Evolutionary conservation across 2,329 filamentous ascomycete genomes (phyloP), one percentile per base, ranked within the genome.

Genomic region (Trichoderma semiorbis): DNA sequence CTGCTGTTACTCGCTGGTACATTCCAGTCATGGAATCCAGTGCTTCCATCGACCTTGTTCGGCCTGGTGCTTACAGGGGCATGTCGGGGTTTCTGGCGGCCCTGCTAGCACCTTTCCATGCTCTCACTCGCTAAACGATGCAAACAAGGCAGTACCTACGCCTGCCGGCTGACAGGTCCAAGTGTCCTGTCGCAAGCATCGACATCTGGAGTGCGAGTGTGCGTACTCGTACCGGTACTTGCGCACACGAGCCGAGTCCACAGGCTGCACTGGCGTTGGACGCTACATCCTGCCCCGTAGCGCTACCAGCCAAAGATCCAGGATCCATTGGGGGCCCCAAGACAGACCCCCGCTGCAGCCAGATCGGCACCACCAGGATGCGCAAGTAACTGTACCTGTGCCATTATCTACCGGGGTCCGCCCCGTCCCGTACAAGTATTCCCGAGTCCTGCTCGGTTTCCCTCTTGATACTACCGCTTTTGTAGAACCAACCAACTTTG

Each of bases 401-500:
- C 50, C 34, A 34, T 7, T 60, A 70, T 70, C 66, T 72, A 64
- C 71, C 50, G 36, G 71, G 66, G 65, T 72, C 50, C 55, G 26
- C 50, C 70, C 55, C 53, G 24, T 58, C n/a, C 47, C n/a, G 47
- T 60, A 32, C 57, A 65, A 39, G 24, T 32, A 39, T 50, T 43
- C 68, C 68, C 68, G 32, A 39, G 43, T 69, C 30, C 36, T 61
- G 32, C 47, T 57, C 18, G 43, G 68, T 70, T 57, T 39, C 64
- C 50, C 32, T 43, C 61, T 18, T 61, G 24, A 63, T 36, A 36
- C 39, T 63, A 53, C 68, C 24, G 26, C 43, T 55, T 43, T 32
- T 60, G 39, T 47, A 28, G 50, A n/a, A 47, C 55, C 32, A 57
- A 65, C 55, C 68, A 65, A 62, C 50, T 47, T 47, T 34, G 36